Evolutionary conservation across 148 eudicot species (phyloP).

Genomic region (Beta vulgaris): DNA sequence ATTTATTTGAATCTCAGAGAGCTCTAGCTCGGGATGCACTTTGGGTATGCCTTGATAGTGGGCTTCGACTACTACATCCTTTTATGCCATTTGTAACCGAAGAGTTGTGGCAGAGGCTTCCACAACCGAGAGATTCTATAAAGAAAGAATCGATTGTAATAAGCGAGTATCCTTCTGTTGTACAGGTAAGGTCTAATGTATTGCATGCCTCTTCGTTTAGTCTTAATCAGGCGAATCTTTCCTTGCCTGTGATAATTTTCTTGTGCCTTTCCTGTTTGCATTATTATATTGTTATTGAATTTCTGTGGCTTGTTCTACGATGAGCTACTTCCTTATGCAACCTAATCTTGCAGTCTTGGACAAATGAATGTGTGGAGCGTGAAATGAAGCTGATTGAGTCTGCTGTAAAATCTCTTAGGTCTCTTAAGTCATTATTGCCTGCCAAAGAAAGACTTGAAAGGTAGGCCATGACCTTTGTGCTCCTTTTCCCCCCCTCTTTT

Average conservation of each 20-base stretch:
- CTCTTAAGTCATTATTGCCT: slow-evolving; percentile 60
- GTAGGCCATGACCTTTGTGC: no score
- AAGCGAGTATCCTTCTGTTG: slow-evolving; percentile 64
- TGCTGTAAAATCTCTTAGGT: slow-evolving; percentile 71
- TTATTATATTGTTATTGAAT: neutral
- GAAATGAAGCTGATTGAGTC: slow-evolving; percentile 76
- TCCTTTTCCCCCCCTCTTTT: neutral
- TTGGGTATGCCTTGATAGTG: slow-evolving; percentile 89
- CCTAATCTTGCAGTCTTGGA: slow-evolving; percentile 62
- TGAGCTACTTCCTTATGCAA: neutral
- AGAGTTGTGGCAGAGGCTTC: slow-evolving; percentile 98
- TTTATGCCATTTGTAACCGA: slow-evolving; percentile 96
- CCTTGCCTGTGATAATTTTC: neutral
- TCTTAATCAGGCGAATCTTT: neutral
- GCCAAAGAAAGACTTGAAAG: slow-evolving; percentile 74
- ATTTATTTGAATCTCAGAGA: slow-evolving; percentile 46
- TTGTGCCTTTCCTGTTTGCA: neutral
- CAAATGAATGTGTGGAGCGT: slow-evolving; percentile 57
- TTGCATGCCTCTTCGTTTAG: neutral
- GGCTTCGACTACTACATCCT: slow-evolving; percentile 82
- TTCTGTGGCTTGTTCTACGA: neutral
- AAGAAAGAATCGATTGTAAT: slow-evolving; percentile 78
- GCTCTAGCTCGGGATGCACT: slow-evolving; percentile 65
- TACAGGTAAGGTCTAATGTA: slow-evolving; percentile 45
- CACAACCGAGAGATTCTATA: slow-evolving; percentile 47